Base-by-base conservation (phyloP, 2,329 filamentous ascomycete species). In the Colletotrichum sansevieriae region DNA sequence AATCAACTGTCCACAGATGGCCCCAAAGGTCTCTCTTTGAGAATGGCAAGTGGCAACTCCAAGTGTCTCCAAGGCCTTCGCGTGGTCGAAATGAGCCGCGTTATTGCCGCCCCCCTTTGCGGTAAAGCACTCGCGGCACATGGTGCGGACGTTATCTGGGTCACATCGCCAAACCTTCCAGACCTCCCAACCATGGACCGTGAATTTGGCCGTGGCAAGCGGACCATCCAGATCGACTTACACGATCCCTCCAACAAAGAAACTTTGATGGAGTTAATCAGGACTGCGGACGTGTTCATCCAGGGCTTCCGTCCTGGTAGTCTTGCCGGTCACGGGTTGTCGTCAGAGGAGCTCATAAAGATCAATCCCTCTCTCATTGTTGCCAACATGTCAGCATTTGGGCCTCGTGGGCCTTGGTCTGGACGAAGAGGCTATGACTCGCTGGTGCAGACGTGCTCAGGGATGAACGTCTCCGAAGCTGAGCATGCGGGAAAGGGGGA, bases 391-490 rank as follows among this genome's bases (percentile, higher is more conserved):
- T 86, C 84, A 1, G 86, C 87, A 0, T 89, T 84, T 66, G 86
- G 85, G 0, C 78, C 81, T 0, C 63, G 75, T 0, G 85, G 86
- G 0, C 83, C 75, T 1, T 78, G 76, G 76, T 70, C 83, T 0
- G 65, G 72, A 0, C 76, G 82, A 2, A 78, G 87, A 2, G 87
- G 87, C 0, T 61, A 61, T 6, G 58, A 61, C 46, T 61, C 58
- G 2, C 41, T 63, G 9, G 51, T 63, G 51, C 86, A 89, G 74
- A 86, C 86, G 8, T 85, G 83, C 63, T 83, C 84, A 0, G 87
- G 87, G 0, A 82, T 88, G 74, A 88, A 88, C 51, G 78, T 86
- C 1, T 84, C 84, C 0, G 87, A 89, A 72, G 86, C 86, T 0
- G 78, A 83, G 63, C 80, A 83, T 52, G 81, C 74, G 22, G 81